These are phyloP conservation scores for Hanseniaspora lachancei DNA, from an alignment of 805 yeast genomes.

Conservation along the genomic window DNA sequence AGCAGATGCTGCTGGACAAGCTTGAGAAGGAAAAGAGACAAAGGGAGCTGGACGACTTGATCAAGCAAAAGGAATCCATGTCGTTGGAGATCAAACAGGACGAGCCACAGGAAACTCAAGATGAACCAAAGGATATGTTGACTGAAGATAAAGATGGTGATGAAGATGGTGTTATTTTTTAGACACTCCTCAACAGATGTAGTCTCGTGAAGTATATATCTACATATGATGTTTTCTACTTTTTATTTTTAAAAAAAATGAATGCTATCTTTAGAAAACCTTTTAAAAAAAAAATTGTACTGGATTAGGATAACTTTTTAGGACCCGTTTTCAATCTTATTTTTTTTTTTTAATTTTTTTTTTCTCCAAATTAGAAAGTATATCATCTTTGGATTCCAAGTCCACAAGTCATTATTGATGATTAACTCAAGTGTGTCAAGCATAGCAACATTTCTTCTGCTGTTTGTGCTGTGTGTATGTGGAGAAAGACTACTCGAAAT, in stretches of 20 bases:
- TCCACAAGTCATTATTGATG: too few relatives aligned
- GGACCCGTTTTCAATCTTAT: too few relatives aligned
- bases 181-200: background rate
- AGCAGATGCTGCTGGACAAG: slow-evolving; percentile 34
- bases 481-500: slow-evolving; percentile 2
- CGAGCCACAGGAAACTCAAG: slow-evolving; percentile 23
- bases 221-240: too few relatives aligned
- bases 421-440: background rate
- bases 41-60: slow-evolving; percentile 18
- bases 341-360: too few relatives aligned
- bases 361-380: too few relatives aligned
- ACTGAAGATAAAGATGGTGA: slow-evolving; percentile 19
- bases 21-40: slow-evolving; percentile 28
- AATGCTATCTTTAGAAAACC: too few relatives aligned
- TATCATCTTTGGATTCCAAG: too few relatives aligned
- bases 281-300: background rate
- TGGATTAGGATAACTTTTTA: too few relatives aligned
- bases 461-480: background rate
- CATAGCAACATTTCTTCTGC: background rate
- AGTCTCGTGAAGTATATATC: too few relatives aligned
- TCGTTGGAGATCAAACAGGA: slow-evolving; percentile 21
- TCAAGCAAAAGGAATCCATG: slow-evolving; percentile 20
- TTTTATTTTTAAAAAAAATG: background rate
- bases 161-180: slow-evolving; percentile 38
- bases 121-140: slow-evolving; percentile 14